phyloP scores from a whole-genome alignment of 2,329 filamentous ascomycete genomes.

The Phoma sp. region DNA sequence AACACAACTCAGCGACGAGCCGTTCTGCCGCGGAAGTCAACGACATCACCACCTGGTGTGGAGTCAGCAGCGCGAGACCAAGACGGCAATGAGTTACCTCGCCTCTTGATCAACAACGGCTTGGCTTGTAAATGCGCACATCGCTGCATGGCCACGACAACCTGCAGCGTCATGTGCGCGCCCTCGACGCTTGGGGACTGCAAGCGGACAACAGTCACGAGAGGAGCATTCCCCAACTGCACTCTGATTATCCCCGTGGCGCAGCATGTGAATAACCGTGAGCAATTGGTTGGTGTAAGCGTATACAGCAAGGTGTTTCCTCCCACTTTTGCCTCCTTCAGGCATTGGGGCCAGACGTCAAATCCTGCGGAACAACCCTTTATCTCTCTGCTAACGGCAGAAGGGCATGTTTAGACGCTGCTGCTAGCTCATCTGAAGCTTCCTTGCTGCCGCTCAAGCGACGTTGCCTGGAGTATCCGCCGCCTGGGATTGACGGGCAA shows the following conservation, averaged over 20 bases:
- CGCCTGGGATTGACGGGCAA: constrained; percentile 16
- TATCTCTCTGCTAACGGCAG: constrained; percentile 14
- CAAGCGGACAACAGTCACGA: constrained; percentile 1
- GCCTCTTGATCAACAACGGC: constrained; percentile 9
- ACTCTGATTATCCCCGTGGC: constrained; percentile 11
- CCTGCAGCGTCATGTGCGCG: neutral
- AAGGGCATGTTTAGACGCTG: constrained; percentile 17
- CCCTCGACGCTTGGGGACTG: constrained; percentile 14
- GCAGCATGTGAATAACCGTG: constrained; percentile 14
- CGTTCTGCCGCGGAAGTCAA: constrained; percentile 17
- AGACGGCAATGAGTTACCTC: neutral
- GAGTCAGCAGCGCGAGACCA: neutral
- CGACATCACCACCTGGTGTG: constrained; percentile 7
- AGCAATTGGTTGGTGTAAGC: constrained; percentile 29
- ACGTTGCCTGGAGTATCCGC: constrained; percentile 40
- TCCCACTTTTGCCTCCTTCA: constrained; percentile 20
- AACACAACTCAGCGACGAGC: constrained; percentile 9
- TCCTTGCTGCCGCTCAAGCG: constrained; percentile 5
- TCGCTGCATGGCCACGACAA: constrained; percentile 1
- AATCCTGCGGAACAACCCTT: constrained; percentile 7
- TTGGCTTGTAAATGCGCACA: neutral
- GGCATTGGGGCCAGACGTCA: constrained; percentile 22
- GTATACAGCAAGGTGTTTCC: constrained; percentile 9
- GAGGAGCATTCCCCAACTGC: constrained; percentile 20
- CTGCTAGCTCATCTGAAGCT: constrained; percentile 14